Conservation (phyloP, 495 filamentous ascomycete species). For the Xylaria venustula region DNA sequence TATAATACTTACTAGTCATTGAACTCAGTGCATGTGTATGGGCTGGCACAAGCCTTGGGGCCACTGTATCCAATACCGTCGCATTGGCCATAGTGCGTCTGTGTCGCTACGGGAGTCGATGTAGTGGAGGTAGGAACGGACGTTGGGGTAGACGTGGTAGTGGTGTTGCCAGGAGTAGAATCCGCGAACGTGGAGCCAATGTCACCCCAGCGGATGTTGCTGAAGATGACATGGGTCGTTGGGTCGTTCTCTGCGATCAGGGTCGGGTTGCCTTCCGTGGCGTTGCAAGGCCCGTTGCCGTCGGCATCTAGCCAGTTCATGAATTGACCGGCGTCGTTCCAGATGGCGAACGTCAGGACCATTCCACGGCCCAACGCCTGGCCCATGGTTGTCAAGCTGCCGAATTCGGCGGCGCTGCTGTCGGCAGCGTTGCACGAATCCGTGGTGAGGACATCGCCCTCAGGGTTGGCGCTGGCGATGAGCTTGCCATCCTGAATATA, state of each 20-base stretch:
- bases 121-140: neutral
- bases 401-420: conserved; percentile 54
- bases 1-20: conserved; percentile 31
- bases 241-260: conserved; percentile 48
- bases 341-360: conserved; percentile 66
- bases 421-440: conserved; percentile 58
- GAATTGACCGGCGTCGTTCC: conserved; percentile 62
- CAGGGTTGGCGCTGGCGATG: conserved; percentile 49
- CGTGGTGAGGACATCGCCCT: conserved; percentile 53
- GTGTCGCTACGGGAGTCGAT: neutral
- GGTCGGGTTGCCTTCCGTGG: conserved; percentile 51
- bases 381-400: conserved; percentile 56
- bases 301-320: conserved; percentile 71
- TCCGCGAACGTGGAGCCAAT: conserved; percentile 46
- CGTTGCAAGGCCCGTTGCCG: conserved; percentile 60
- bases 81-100: conserved; percentile 40
- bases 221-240: conserved; percentile 59
- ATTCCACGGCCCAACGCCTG: conserved; percentile 52
- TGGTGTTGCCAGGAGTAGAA: neutral
- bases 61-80: conserved; percentile 45
- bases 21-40: conserved; percentile 26
- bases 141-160: neutral
- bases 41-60: conserved; percentile 33
- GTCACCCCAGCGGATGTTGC: conserved; percentile 67
- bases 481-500: conserved; percentile 64